These are phyloP conservation scores for Scalesia atractyloides DNA, from an alignment of 129 eudicot species.

Conservation along the genomic window DNA sequence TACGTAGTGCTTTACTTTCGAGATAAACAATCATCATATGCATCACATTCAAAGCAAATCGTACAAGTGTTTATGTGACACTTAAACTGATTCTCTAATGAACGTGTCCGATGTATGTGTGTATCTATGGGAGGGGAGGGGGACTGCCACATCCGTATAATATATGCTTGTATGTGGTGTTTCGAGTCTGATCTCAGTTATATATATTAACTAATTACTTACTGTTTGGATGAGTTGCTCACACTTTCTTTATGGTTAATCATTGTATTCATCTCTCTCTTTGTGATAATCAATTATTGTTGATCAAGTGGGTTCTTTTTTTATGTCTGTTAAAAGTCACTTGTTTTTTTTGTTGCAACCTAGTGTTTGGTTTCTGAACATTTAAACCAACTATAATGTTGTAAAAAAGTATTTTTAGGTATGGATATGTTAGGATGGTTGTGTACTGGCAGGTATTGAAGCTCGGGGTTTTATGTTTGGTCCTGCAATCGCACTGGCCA, in stretches of 20 bases:
- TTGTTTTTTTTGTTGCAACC: not conserved
- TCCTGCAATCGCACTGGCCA: slow-evolving; percentile 86
- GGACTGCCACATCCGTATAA: too few relatives aligned
- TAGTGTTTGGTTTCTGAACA: too few relatives aligned
- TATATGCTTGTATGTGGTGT: too few relatives aligned
- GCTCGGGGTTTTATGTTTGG: slow-evolving; percentile 94
- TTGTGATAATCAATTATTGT: not conserved
- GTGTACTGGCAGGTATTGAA: slow-evolving; percentile 60
- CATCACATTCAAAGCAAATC: too few relatives aligned
- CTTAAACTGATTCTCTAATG: too few relatives aligned
- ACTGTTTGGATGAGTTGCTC: slow-evolving; percentile 32
- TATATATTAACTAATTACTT: slow-evolving; percentile 16
- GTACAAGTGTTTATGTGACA: too few relatives aligned
- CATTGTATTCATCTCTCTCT: slow-evolving; percentile 24
- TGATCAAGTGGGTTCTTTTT: slow-evolving; percentile 4
- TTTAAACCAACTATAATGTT: not conserved
- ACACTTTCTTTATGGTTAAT: slow-evolving; percentile 36
- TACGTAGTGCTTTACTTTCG: too few relatives aligned
- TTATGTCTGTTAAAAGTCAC: not conserved
- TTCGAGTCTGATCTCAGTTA: too few relatives aligned
- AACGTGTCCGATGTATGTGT: too few relatives aligned
- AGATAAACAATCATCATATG: too few relatives aligned
- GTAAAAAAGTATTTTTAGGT: not conserved
- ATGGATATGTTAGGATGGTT: slow-evolving; percentile 5
- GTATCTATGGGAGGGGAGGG: too few relatives aligned